Evolutionary conservation across 768 basidiomycete genomes (phyloP), one percentile per base, ranked within the genome.

Genomic region (Punctularia strigosozonata): DNA sequence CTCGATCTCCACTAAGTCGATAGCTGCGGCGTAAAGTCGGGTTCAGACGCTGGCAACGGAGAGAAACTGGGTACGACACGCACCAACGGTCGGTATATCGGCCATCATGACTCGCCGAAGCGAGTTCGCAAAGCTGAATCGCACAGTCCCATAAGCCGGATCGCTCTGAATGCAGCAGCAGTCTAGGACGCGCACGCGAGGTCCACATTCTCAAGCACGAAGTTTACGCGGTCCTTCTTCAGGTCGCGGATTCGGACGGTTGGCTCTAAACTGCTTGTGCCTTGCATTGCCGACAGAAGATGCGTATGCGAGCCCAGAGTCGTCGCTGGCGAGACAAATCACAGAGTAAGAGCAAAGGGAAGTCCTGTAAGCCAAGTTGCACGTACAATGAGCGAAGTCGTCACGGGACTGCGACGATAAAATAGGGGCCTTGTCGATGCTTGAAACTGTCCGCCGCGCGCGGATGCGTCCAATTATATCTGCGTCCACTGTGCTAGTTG

Each of bases 141-240:
- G 45, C 40, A 42, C n/a, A 37, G 13, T 33, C 41, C 36, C 15
- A 36, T 48, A 31, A 48, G 44, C 34, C 31, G 12, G 30, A 39
- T 39, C 36, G 34, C 12, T 32, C 14, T 15, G 23, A 37, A 33
- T 19, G 42, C 6, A 33, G 19, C 18, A 32, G 25, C 23, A 36
- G 7, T 34, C 10, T 8, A 38, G 37, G 37, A 43, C 32, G 53
- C 89, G 59, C 58, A 94, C 90, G 85, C 87, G 54, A 97, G 71
- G 61, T 98, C 92, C 25, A 97, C 92, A 72, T 95, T 94, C 57
- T 89, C 84, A 8, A 99, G 66, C 10, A 92, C 80, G 51, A 98
- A 98, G 52, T 88, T 83, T 45, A 91, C 88, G 43, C 75, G 69
- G 53, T 94, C 87, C 52, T 75, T 76, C 53, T 86, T 80, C 38